These are phyloP conservation scores for Andrographis paniculata DNA, from an alignment of 305 asterid species.

Conservation along the genomic window DNA sequence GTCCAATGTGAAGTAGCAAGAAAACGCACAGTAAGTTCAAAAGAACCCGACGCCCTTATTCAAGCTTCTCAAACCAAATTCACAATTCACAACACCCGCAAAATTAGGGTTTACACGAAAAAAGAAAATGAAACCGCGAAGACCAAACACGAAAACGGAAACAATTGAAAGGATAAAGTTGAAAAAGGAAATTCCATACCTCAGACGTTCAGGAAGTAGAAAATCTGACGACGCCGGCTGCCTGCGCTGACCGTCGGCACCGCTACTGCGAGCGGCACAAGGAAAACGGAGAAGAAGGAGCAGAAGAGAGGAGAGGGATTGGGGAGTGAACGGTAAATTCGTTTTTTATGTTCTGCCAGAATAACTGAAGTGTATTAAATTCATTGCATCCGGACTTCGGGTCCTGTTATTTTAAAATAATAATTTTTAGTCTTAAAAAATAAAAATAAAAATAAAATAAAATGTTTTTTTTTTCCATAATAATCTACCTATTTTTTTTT, in stretches of 20 bases:
- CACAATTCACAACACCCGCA: not conserved
- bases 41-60: too few species aligned
- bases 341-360: too few species aligned
- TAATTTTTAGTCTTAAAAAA: too few species aligned
- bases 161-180: not conserved
- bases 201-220: not conserved
- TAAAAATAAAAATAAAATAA: too few species aligned
- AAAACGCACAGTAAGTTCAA: constrained; percentile 3
- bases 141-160: not conserved
- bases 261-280: not conserved
- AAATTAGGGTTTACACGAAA: not conserved
- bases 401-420: too few species aligned
- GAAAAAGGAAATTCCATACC: not conserved
- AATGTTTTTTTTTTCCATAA: too few species aligned
- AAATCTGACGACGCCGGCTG: not conserved
- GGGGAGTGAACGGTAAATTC: too few species aligned
- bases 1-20: constrained; percentile 16
- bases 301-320: not conserved
- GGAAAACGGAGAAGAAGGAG: too few species aligned
- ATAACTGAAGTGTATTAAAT: too few species aligned
- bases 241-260: not conserved
- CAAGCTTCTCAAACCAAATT: not conserved
- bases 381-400: too few species aligned
- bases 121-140: not conserved
- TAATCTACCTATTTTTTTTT: too few species aligned